Conservation (phyloP, 2,329 filamentous ascomycete species). For the Penicillium olsonii region DNA sequence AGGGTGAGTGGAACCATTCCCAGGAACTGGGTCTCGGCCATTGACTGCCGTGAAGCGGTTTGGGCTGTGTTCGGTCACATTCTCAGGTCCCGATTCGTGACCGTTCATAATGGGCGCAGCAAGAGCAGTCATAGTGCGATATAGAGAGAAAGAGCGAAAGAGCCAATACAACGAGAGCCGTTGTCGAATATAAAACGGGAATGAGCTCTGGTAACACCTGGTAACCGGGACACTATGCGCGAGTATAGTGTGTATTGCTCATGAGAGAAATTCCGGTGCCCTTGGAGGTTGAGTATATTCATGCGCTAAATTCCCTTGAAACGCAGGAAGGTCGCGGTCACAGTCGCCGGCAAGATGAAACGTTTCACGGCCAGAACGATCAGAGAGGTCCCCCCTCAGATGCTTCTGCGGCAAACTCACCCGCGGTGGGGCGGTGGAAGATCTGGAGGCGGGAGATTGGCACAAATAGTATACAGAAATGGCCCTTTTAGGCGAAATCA, state of each 20-base stretch:
- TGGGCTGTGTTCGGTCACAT: constrained; percentile 44
- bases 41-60: constrained; percentile 51
- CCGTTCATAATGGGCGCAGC: constrained; percentile 35
- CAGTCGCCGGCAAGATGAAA: background rate
- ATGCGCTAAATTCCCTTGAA: background rate
- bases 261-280: background rate
- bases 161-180: constrained; percentile 4
- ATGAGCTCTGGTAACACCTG: constrained; percentile 1
- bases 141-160: constrained; percentile 5
- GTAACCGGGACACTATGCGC: background rate
- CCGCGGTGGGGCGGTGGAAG: constrained; percentile 7
- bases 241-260: background rate
- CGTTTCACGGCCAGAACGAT: background rate
- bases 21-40: constrained; percentile 36
- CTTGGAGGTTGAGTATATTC: background rate
- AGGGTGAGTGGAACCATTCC: background rate
- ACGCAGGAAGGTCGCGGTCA: constrained; percentile 4
- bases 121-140: constrained; percentile 37
- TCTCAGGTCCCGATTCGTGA: constrained; percentile 36
- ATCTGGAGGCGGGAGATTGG: constrained; percentile 6
- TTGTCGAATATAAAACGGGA: background rate
- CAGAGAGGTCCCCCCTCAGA: background rate
- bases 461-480: constrained; percentile 3
- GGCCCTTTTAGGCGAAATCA: background rate
- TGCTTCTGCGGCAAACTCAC: constrained; percentile 3